Percentiles rank a stretch among this genome's conserved stretches.
These are phyloP conservation scores for Fusarium albidum DNA, from an alignment of 2,329 filamentous ascomycete genomes.

Conservation along the genomic window DNA sequence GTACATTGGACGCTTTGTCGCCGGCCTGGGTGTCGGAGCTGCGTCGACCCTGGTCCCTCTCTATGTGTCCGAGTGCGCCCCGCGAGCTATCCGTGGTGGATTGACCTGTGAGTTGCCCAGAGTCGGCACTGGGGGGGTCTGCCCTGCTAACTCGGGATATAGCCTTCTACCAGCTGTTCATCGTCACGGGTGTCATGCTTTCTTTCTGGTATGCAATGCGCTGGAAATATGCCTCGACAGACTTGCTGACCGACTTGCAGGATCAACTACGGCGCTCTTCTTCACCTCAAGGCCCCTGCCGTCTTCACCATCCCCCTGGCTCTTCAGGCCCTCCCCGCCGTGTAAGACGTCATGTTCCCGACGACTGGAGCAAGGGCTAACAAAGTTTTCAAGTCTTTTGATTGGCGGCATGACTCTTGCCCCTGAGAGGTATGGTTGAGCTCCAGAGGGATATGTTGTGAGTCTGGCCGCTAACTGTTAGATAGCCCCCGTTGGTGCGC, in stretches of 20 bases:
- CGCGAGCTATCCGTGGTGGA: slow-evolving; percentile 59
- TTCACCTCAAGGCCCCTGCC: slow-evolving; percentile 56
- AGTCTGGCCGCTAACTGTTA: slow-evolving; percentile 37
- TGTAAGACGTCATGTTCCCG: slow-evolving; percentile 43
- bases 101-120: slow-evolving; percentile 55
- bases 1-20: slow-evolving; percentile 69
- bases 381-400: slow-evolving; percentile 51
- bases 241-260: too few relatives aligned
- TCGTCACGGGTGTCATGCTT: slow-evolving; percentile 53
- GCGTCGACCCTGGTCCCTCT: slow-evolving; percentile 55
- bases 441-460: neutral
- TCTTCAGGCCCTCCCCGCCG: slow-evolving; percentile 70
- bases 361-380: slow-evolving; percentile 1
- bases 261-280: slow-evolving; percentile 62
- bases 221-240: too few relatives aligned
- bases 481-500: slow-evolving; percentile 74
- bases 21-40: slow-evolving; percentile 59
- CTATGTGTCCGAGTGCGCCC: slow-evolving; percentile 59
- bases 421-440: slow-evolving; percentile 51
- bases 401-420: slow-evolving; percentile 68
- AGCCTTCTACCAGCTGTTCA: slow-evolving; percentile 61
- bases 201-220: slow-evolving; percentile 52
- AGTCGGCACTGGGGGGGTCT: too few relatives aligned
- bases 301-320: slow-evolving; percentile 69
- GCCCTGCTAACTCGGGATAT: neutral